These are phyloP conservation scores for Apiotrichum siamense DNA, from an alignment of 1,284 basidiomycete genomes.

Conservation along the genomic window DNA sequence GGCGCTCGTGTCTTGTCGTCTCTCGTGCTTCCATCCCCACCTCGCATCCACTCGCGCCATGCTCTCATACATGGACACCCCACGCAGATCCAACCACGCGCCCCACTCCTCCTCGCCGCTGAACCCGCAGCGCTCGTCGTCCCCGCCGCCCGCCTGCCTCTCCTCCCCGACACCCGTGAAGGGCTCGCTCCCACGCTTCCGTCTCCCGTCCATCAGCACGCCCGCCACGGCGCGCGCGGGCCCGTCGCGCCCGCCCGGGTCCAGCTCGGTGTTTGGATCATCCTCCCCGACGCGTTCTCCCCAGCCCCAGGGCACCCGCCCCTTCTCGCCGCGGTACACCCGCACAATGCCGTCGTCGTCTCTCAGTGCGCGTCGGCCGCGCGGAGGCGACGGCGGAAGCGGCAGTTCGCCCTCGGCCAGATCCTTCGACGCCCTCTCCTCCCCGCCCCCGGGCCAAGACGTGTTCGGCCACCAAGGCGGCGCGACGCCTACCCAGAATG, in stretches of 20 bases:
- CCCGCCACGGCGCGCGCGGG: neutral
- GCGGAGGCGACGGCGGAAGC: no score
- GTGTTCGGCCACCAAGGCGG: slow-evolving; percentile 30
- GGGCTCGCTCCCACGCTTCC: slow-evolving; percentile 6
- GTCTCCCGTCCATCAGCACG: slow-evolving; percentile 5
- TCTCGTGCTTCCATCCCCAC: neutral
- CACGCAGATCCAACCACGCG: slow-evolving; percentile 1
- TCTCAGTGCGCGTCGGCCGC: slow-evolving; percentile 1
- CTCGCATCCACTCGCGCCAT: slow-evolving; percentile 1
- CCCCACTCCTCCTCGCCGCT: slow-evolving; percentile 32
- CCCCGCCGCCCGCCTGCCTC: slow-evolving; percentile 10
- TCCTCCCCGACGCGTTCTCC: slow-evolving; percentile 5
- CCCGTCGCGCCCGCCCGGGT: neutral
- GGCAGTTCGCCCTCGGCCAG: no score
- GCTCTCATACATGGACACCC: slow-evolving; percentile 8
- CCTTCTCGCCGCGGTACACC: slow-evolving; percentile 17
- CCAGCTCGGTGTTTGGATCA: neutral
- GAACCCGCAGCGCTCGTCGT: slow-evolving; percentile 30
- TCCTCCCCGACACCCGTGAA: slow-evolving; percentile 20
- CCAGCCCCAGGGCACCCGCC: slow-evolving; percentile 1
- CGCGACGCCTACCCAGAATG: slow-evolving; percentile 33
- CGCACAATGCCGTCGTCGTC: slow-evolving; percentile 4
- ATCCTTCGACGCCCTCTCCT: no score
- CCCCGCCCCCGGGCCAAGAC: slow-evolving; percentile 10
- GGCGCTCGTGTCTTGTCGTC: neutral